These are phyloP conservation scores for Elaeis oleifera DNA, from an alignment of 202 grass and related monocot species.

Conservation along the genomic window DNA sequence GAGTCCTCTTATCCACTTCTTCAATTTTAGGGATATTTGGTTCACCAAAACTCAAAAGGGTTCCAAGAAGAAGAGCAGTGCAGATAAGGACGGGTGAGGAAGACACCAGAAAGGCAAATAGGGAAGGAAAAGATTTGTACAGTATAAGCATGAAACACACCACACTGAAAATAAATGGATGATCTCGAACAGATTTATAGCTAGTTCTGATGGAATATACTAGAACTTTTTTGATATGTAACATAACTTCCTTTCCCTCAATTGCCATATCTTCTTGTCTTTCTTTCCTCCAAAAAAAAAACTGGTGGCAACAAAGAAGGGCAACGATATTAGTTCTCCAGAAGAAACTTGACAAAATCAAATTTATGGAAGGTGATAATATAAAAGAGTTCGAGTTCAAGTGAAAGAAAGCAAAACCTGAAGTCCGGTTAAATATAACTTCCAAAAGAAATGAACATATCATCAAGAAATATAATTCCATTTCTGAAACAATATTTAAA, in stretches of 20 bases:
- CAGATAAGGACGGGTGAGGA: conserved; percentile 42
- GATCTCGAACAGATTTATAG: conserved; percentile 30
- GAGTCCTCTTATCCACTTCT: not conserved
- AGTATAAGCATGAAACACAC: conserved; percentile 35
- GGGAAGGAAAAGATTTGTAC: conserved; percentile 32
- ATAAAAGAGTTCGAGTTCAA: too few species aligned
- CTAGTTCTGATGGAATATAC: conserved; percentile 25
- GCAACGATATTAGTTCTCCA: not conserved
- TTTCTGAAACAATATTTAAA: too few species aligned
- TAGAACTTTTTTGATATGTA: conserved; percentile 25
- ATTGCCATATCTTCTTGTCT: conserved; percentile 13
- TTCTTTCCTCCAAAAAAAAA: not conserved
- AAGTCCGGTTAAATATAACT: too few species aligned
- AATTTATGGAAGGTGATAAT: not conserved
- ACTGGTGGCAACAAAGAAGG: not conserved
- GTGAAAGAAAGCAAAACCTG: too few species aligned
- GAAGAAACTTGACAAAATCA: not conserved
- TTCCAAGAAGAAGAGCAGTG: conserved; percentile 56
- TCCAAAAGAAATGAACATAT: too few species aligned
- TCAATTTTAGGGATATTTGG: conserved; percentile 1
- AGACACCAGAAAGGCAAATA: conserved; percentile 31
- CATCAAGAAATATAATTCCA: too few species aligned
- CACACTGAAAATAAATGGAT: conserved; percentile 25
- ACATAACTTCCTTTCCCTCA: not conserved
- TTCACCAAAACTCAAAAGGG: conserved; percentile 39